Percentiles rank a stretch among this genome's conserved stretches.
Evolutionary conservation across 2,329 filamentous ascomycete species (phyloP).

Genomic region (Cladosporium sphaerospermum): DNA sequence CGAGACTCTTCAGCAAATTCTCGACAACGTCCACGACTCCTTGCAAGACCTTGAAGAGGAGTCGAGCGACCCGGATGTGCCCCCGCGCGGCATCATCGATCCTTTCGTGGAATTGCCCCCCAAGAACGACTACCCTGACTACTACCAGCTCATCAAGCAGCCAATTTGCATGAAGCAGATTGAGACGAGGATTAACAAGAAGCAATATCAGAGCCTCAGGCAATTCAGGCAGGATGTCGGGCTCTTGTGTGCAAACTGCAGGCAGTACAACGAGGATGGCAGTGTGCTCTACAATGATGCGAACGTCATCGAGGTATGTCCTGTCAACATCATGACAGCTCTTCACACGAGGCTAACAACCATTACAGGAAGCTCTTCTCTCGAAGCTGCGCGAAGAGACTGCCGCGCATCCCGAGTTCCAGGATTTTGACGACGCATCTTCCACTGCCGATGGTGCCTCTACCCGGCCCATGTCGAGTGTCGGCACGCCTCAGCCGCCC

Average conservation of each 20-base stretch:
- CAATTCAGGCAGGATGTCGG: constrained; percentile 79
- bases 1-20: constrained; percentile 68
- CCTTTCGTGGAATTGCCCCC: constrained; percentile 89
- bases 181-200: constrained; percentile 89
- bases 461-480: constrained; percentile 46
- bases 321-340: background rate
- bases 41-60: constrained; percentile 82
- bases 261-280: constrained; percentile 93
- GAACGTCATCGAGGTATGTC: constrained; percentile 79
- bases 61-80: constrained; percentile 49
- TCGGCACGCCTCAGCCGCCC: constrained; percentile 55
- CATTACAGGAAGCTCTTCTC: constrained; percentile 22
- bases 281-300: constrained; percentile 90
- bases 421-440: constrained; percentile 49
- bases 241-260: constrained; percentile 81
- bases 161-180: constrained; percentile 97
- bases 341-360: constrained; percentile 1
- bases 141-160: constrained; percentile 85
- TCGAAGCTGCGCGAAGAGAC: constrained; percentile 50
- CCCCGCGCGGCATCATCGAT: constrained; percentile 77
- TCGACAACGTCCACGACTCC: constrained; percentile 70
- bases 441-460: constrained; percentile 45
- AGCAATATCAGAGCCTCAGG: constrained; percentile 76
- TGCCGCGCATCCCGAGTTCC: constrained; percentile 49
- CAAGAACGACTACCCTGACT: constrained; percentile 85